Conservation (phyloP, 73 alveolate species). For the Blepharisma stoltei region DNA sequence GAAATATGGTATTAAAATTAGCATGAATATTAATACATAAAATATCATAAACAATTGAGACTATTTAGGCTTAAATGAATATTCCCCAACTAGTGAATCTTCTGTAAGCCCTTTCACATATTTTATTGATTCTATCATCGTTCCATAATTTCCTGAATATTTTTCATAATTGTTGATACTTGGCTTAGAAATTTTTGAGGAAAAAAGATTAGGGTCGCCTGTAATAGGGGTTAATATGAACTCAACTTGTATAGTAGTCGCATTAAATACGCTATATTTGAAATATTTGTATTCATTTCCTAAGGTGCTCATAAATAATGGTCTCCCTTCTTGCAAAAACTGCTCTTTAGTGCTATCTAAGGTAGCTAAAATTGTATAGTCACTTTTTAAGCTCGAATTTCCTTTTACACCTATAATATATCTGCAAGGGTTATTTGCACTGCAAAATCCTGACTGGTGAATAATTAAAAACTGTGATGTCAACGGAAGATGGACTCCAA, state of each 20-base stretch:
- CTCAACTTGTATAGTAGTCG: background rate
- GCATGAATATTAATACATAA: no score
- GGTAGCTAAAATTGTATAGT: constrained; percentile 4
- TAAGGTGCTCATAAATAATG: background rate
- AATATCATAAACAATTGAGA: no score
- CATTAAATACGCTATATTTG: background rate
- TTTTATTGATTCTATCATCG: no score
- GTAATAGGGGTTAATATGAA: constrained; percentile 20
- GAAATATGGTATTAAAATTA: constrained; percentile 18
- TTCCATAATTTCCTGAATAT: no score
- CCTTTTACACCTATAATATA: constrained; percentile 26
- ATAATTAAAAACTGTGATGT: no score
- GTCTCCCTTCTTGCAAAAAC: constrained; percentile 19
- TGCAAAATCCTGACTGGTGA: background rate
- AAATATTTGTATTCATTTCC: background rate
- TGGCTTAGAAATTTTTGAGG: background rate
- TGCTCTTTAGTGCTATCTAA: background rate
- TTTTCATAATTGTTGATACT: background rate
- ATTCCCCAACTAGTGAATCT: no score
- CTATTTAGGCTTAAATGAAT: no score
- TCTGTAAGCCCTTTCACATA: no score
- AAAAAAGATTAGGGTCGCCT: constrained; percentile 23
- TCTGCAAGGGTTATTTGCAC: background rate
- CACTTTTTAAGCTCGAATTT: background rate
- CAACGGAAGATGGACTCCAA: no score